Base-by-base conservation (phyloP, 768 basidiomycete species). In the Hysterangium stoloniferum region DNA sequence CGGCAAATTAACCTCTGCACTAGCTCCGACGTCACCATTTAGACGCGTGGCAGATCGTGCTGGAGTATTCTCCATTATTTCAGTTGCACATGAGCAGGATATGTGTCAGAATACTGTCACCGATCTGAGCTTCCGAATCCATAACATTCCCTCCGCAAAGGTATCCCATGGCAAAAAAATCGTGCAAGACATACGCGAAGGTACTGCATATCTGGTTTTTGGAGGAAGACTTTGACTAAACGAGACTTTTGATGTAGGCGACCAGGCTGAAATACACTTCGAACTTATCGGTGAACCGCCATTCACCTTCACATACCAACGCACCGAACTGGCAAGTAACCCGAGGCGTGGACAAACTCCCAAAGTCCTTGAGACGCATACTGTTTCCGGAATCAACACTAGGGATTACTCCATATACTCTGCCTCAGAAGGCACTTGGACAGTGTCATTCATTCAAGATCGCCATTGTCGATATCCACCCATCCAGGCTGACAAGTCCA, bases 281-380 rank as follows among this genome's bases (percentile, higher is more conserved):
- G 82, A 83, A 3, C 76, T 99, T 47, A 73, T 84, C 28, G 96
- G 96, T 38, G 86, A 89, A 62, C 86, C 96, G 15, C 96, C 96
- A 0, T 99, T 97, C 69, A 85, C 93, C 1, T 97, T 99, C 68
- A 93, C 92, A 0, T 94, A 94, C 66, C 88, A 92, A 64, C 79
- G 90, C 41, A 76, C 88, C 2, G 89, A 90, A 65, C 52, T 59
- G n/a, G 47, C 56, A 27, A 56, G 50, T 20, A 45, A 29, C 17
- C 28, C 33, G 27, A 51, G 31, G 15, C 54, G 59, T 5, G 76
- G 77, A 43, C 82, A 77, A 57, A 71, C 78, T 35, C 80, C 80
- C 45, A 87, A 84, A 61, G 80, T 93, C n/a, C 73, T 94, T 6
- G 91, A 94, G 66, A 89, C 89, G 15, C 91, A 94, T 60, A 94